Base-by-base conservation (phyloP, 805 yeast species). In the Wickerhamiella bombiphila region DNA sequence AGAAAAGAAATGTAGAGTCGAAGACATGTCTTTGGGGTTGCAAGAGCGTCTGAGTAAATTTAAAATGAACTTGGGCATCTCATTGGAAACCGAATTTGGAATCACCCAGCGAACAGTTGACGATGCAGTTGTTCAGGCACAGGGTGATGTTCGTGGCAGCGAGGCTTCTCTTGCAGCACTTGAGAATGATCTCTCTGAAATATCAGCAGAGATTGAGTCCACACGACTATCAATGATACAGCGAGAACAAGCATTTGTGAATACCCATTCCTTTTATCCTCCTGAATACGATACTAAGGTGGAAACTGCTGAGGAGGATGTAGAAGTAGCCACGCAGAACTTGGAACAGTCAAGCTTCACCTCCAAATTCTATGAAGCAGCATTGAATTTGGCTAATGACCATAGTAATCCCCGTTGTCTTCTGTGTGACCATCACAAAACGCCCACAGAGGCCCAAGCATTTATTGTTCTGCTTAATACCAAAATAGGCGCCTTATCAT, bases 401-500 rank as follows among this genome's bases (percentile, higher is more conserved):
- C 26, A 24, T 24, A 28, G 29, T 9, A 65, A 68, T 6, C 66
- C 74, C 8, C 63, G 70, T 34, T 88, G 96, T 56, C 59, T 76
- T 31, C 59, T 86, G 32, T 88, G 97, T 55, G 69, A 70, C 15
- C 64, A 93, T 36, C 63, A 67, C 9, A 80, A 85, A 56, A 69
- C 68, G 13, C 49, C 51, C 1, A 56, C 51, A 2, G 56, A 51
- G 33, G 39, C 43, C 5, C 29, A 26, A 1, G 35, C 31, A 13
- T 50, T 58, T 25, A 32, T 47, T 9, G 37, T 17, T 4, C 40
- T 42, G 8, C 35, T 55, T 2, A 54, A 57, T 29, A 53, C 58
- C 1, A 56, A 57, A 39, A 55, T 56, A 1, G 48, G 50, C 2
- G 51, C 55, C 29, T 58, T 63, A 19, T 49, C 55, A 3, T 50